A percentile compares a stretch with the other conserved stretches of the same genome.
phyloP scores from a whole-genome alignment of 306 rosid genomes.

The Cicer judaicum region DNA sequence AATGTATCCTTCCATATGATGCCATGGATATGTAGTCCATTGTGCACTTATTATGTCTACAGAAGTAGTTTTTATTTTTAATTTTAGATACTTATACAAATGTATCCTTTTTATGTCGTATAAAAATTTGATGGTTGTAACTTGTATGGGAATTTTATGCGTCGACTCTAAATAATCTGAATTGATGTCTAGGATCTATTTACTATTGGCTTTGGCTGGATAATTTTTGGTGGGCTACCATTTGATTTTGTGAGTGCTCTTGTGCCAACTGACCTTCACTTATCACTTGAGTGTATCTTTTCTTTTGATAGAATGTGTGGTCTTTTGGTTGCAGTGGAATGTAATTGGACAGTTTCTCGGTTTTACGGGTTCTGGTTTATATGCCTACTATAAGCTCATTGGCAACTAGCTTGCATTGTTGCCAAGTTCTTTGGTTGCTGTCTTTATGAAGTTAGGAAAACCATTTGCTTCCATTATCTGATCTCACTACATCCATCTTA shows the following conservation, averaged over 20 bases:
- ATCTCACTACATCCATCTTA: background rate
- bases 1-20: slow-evolving; percentile 6
- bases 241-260: slow-evolving; percentile 55
- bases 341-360: slow-evolving; percentile 79
- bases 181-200: slow-evolving; percentile 66
- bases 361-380: slow-evolving; percentile 81
- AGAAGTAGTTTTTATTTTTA: background rate
- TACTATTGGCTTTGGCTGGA: slow-evolving; percentile 91
- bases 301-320: background rate
- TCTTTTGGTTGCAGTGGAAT: slow-evolving; percentile 69
- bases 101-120: background rate
- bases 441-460: slow-evolving; percentile 25
- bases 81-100: background rate
- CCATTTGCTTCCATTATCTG: slow-evolving; percentile 19
- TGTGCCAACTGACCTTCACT: background rate
- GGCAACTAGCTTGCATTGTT: slow-evolving; percentile 54
- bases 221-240: slow-evolving; percentile 84
- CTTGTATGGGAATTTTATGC: slow-evolving; percentile 2
- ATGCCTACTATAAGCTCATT: slow-evolving; percentile 78
- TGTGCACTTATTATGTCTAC: background rate
- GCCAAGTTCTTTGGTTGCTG: slow-evolving; percentile 29
- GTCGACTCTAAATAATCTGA: slow-evolving; percentile 20
- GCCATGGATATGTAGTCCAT: background rate
- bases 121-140: slow-evolving; percentile 1
- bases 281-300: slow-evolving; percentile 3